Evolutionary conservation across 2,329 filamentous ascomycete species (phyloP).

Genomic region (Exserohilum turcica): DNA sequence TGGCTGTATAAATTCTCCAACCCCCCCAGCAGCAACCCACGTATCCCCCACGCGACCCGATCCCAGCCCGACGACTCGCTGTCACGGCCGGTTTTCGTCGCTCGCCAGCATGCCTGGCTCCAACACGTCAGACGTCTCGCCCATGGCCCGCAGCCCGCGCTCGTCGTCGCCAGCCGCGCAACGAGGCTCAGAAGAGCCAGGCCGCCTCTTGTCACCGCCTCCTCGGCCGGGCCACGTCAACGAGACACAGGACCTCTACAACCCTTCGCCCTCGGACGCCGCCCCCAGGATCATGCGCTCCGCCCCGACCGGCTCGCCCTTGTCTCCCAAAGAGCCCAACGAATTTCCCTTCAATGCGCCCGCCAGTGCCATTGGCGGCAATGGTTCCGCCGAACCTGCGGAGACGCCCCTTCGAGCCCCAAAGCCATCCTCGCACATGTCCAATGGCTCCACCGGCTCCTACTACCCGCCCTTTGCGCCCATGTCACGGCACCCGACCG

Average conservation of each 20-base stretch:
- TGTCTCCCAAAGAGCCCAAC: constrained; percentile 33
- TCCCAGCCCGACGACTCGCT: too few relatives aligned
- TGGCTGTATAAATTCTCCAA: constrained; percentile 21
- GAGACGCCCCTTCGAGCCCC: constrained; percentile 23
- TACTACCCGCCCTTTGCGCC: constrained; percentile 41
- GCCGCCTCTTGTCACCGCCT: constrained; percentile 32
- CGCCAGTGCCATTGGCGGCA: constrained; percentile 21
- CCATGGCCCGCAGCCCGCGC: constrained; percentile 31
- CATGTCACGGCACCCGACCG: constrained; percentile 40
- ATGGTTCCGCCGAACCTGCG: constrained; percentile 23
- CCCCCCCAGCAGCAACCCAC: constrained; percentile 13
- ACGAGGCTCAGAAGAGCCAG: constrained; percentile 23
- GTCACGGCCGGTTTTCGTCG: neutral
- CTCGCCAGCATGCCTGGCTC: constrained; percentile 33
- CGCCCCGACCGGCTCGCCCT: constrained; percentile 38
- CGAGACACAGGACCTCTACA: constrained; percentile 22
- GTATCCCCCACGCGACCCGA: constrained; percentile 12
- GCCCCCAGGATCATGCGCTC: constrained; percentile 38
- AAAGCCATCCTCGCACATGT: constrained; percentile 27
- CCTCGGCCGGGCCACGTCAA: constrained; percentile 31
- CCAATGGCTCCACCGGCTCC: constrained; percentile 30
- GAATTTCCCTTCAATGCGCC: constrained; percentile 46
- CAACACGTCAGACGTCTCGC: constrained; percentile 33
- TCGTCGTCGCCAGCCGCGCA: constrained; percentile 27
- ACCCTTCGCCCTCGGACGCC: constrained; percentile 24